Base-by-base conservation (phyloP, 2,329 filamentous ascomycete species). In the Aspergillus sp. region DNA sequence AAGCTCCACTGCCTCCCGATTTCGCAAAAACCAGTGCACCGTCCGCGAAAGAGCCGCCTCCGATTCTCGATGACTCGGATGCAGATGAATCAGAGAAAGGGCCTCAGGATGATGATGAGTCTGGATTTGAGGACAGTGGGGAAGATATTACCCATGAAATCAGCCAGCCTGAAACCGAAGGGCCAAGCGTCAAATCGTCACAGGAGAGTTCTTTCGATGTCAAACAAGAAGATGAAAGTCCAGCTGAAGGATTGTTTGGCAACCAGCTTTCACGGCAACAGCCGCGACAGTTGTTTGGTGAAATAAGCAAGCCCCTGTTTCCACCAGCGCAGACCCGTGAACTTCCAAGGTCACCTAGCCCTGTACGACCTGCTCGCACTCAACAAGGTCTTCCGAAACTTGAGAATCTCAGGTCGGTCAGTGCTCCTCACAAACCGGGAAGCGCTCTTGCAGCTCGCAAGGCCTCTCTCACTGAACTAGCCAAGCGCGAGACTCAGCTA, bases 51-150 rank as follows among this genome's bases (percentile, higher is more conserved):
- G 66, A 67, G 27, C 53, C 63, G 25, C 65, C 65, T 14, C 64
- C 71, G n/a, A 54, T 76, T n/a, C 73, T 70, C 2, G 70, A 73
- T 15, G 74, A 64, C 27, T 71, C 73, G 4, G 69, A 70, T 40
- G 66, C 56, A 19, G 70, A 69, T 39, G 73, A 72, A 46, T 75
- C 76, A 3, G 77, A 59, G 31, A 50, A 53, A 21, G 57, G 77
- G 37, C 79, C 78, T 58, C 73, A 56, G 19, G 63, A 69, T 39
- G 70, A 69, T 39, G 70, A 70, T 39, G 73, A 72, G 45, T 75
- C 76, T 4, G 77, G 78, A 33, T 79, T 79, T 62, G 74, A 73
- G 55, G 78, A 77, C 48, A 80, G 77, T 55, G 78, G 75, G 9
- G 75, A 79, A 55, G 79, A 81, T 37, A 69, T 79, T n/a, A 75